phyloP scores from a whole-genome alignment of 1,139 yeast genomes.

The Hyphopichia wangnamkhiaoensis region DNA sequence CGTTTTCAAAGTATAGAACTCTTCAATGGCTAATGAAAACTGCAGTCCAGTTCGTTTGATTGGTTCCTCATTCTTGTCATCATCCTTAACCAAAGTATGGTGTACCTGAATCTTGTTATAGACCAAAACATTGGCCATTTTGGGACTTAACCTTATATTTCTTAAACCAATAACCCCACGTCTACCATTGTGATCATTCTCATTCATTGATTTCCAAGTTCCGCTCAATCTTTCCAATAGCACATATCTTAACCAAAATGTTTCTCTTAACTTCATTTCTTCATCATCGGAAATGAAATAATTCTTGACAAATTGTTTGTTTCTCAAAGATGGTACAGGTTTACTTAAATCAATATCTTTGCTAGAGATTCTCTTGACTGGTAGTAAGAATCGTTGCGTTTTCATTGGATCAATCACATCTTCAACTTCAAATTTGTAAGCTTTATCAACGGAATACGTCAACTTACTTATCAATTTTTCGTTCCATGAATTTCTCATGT shows the following conservation, averaged over 20 bases:
- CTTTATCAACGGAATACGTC: constrained; percentile 16
- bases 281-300: constrained; percentile 55
- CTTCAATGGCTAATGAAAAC: constrained; percentile 37
- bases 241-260: constrained; percentile 80
- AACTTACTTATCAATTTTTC: constrained; percentile 36
- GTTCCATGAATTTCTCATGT: constrained; percentile 70
- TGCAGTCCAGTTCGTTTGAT: constrained; percentile 17
- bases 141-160: constrained; percentile 57
- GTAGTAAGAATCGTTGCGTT: constrained; percentile 66
- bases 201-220: constrained; percentile 51
- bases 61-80: neutral
- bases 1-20: constrained; percentile 51
- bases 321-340: constrained; percentile 74
- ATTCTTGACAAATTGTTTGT: constrained; percentile 72
- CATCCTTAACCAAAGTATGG: constrained; percentile 14
- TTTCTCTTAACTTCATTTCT: constrained; percentile 53
- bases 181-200: constrained; percentile 22
- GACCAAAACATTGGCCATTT: constrained; percentile 52
- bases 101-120: constrained; percentile 48
- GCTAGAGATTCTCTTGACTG: constrained; percentile 57
- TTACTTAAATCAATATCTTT: constrained; percentile 43
- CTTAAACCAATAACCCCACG: constrained; percentile 67
- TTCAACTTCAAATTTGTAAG: constrained; percentile 18
- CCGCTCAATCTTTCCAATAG: constrained; percentile 63
- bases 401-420: constrained; percentile 46